Evolutionary conservation across 2,329 filamentous ascomycete genomes (phyloP), one percentile per base, ranked within the genome.

Genomic region (Pseudomassariella vexata): DNA sequence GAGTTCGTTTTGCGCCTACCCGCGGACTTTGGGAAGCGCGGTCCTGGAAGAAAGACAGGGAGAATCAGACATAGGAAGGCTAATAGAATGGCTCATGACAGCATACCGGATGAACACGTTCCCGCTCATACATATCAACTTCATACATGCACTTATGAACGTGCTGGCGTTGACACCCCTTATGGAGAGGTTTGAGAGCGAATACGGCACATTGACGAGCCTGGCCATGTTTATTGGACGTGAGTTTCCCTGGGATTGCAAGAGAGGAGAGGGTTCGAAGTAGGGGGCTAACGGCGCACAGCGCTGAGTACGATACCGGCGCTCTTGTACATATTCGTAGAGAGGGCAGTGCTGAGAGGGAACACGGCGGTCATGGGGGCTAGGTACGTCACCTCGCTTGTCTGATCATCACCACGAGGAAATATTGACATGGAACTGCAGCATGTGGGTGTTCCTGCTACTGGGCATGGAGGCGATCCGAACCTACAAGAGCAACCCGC

Each of bases 71-170:
- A n/a, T n/a, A n/a, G n/a, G n/a, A n/a, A n/a, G n/a, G n/a, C n/a
- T n/a, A n/a, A n/a, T n/a, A n/a, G n/a, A n/a, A n/a, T n/a, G 15
- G 31, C 22, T 15, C 15, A 6, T 30, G 24, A 32, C 56, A 95
- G 89, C 94, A 65, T 90, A 95, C 60, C 81, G 92, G 39, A 72
- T 94, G 21, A 95, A 95, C 55, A 94, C 90, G 1, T 98, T 87
- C 53, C 87, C 89, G 1, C 67, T 98, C 35, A 79, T 95, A 38
- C 92, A 98, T 55, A 59, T 78, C 26, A 83, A 82, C 48, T 72
- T 94, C 55, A 66, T 95, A 47, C 92, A 96, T 59, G 72, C 82
- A 39, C 51, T 89, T 32, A 65, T 94, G 52, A 95, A 96, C 59
- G 57, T 87, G 16, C 32, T 94, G 41, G 85, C 87, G 15, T 58